Evolutionary conservation across 2,329 filamentous ascomycete genomes (phyloP), one percentile per base, ranked within the genome.

Genomic region (Chalaropsis thielavioides): DNA sequence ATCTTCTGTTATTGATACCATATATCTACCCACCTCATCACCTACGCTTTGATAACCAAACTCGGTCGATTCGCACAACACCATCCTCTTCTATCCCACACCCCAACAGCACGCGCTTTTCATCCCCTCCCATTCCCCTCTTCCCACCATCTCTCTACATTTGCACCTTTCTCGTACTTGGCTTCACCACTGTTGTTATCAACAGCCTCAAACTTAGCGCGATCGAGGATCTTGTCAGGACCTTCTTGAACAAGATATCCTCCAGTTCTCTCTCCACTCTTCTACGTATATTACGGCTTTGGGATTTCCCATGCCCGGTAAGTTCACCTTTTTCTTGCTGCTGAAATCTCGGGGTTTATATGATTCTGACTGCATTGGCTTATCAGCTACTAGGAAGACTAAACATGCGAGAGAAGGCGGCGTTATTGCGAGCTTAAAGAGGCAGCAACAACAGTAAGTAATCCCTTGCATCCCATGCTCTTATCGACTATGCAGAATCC

Each of bases 361-460:
- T 35, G 10, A 22, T 35, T 62, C 41, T 62, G 24, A 46, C 24
- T 17, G 6, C 19, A 31, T 10, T 62, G 10, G 62, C 67, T 70
- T 68, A 69, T 66, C 67, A 78, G 75, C 72, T 72, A 74, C 74
- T 67, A 80, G 80, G 76, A 81, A 80, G 73, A 79, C 75, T 73
- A 82, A 80, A 75, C 74, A 81, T 80, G 79, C 76, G 72, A 81
- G 76, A 78, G 79, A 81, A 71, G 77, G 79, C 70, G 77, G 78
- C 31, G 56, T 49, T 70, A 79, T 81, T 70, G 76, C 78, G 69
- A 79, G 79, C 73, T 76, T 81, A 75, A 80, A 77, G 68, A 80
- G 78, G 71, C 78, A 82, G 70, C 76, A 44, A 27, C 41, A 44
- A 35, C 60, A 35, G 60, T 62, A 49, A 62, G 40, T 17, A 6